A percentile compares a stretch with the other conserved stretches of the same genome.
Evolutionary conservation across 805 yeast species (phyloP).

Genomic region (Lipomyces starkeyi): DNA sequence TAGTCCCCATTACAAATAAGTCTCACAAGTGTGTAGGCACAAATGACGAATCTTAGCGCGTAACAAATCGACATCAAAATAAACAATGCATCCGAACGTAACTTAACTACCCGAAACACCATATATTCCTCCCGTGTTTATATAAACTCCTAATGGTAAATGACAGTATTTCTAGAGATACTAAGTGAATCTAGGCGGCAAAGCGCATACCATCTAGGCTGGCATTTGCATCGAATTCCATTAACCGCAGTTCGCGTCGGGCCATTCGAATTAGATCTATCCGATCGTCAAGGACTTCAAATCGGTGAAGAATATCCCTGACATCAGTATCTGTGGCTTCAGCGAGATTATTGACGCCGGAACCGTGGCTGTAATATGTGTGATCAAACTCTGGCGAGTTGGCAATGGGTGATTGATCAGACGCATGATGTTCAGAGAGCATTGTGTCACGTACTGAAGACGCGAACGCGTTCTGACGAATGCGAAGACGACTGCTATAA

Average conservation of each 20-base stretch:
- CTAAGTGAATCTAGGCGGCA: slow-evolving; percentile 6
- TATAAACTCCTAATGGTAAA: neutral
- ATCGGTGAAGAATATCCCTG: slow-evolving; percentile 16
- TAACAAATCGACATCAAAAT: neutral
- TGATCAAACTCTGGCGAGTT: neutral
- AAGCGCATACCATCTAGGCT: slow-evolving; percentile 15
- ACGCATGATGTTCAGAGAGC: neutral
- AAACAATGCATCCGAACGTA: neutral
- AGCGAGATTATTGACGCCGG: neutral
- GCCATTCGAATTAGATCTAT: slow-evolving; percentile 29
- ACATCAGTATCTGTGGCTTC: slow-evolving; percentile 14
- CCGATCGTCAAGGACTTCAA: slow-evolving; percentile 27
- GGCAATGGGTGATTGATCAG: neutral
- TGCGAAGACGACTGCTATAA: slow-evolving; percentile 24
- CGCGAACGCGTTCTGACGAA: slow-evolving; percentile 26
- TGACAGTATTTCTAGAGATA: neutral
- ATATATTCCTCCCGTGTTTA: neutral
- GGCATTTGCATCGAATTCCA: slow-evolving; percentile 22
- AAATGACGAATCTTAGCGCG: too few relatives aligned
- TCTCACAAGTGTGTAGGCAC: too few relatives aligned
- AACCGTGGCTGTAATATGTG: slow-evolving; percentile 3
- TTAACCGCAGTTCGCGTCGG: slow-evolving; percentile 22
- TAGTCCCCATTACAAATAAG: too few relatives aligned
- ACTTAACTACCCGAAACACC: slow-evolving; percentile 1
- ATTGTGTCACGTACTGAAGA: slow-evolving; percentile 9